Evolutionary conservation across 202 grass and related monocot genomes (phyloP).

Genomic region (Bolboschoenoplectus hybrid): DNA sequence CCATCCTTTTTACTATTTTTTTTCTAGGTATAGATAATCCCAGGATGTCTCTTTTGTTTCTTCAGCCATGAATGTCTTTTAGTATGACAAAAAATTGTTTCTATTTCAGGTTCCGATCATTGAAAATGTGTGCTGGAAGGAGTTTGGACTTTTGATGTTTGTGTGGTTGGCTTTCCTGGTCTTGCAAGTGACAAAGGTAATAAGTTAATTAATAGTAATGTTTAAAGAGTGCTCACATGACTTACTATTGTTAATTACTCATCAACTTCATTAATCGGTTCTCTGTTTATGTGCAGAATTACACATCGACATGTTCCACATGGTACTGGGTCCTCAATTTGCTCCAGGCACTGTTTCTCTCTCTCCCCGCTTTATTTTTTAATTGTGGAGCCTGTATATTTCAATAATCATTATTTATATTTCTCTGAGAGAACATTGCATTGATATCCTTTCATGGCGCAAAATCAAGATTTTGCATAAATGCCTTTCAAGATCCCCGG

Average conservation of each 20-base stretch:
- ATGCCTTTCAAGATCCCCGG: neutral
- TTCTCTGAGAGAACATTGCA: neutral
- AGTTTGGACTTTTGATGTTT: conserved; percentile 62
- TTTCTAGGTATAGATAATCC: neutral
- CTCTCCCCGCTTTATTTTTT: neutral
- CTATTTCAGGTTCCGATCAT: conserved; percentile 47
- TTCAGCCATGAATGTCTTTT: neutral
- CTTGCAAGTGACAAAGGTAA: conserved; percentile 67
- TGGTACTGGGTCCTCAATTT: conserved; percentile 75
- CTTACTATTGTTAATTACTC: neutral
- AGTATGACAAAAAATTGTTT: neutral
- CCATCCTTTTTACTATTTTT: neutral
- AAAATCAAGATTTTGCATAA: neutral
- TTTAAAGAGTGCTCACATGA: neutral
- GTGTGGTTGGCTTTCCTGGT: conserved; percentile 77
- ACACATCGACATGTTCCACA: conserved; percentile 53
- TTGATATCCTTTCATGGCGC: neutral
- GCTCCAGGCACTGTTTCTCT: conserved; percentile 52
- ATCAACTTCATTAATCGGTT: conserved; percentile 8
- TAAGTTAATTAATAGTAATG: neutral
- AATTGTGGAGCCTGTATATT: neutral
- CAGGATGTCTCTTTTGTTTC: neutral
- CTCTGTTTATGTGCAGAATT: conserved; percentile 46
- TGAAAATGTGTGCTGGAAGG: conserved; percentile 70
- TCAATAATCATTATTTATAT: neutral